A percentile compares a stretch with the other conserved stretches of the same genome.
Conservation (phyloP, 192 early-diverging fungal species). For the Mortierella antarctica region DNA sequence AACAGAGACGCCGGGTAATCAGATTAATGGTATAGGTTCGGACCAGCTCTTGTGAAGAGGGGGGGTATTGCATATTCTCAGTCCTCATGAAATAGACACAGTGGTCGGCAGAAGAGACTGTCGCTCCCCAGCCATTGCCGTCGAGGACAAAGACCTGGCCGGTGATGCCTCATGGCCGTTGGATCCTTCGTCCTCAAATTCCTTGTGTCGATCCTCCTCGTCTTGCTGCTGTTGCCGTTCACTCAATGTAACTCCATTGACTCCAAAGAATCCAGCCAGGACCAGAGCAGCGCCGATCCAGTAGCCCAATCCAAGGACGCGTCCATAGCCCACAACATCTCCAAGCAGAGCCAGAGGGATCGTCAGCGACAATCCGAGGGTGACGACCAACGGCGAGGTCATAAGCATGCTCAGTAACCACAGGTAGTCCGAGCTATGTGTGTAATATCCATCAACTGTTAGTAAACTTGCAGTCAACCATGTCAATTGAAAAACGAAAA, state of each 20-base stretch:
- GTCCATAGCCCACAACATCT: constrained; percentile 74
- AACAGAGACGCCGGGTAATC: background rate
- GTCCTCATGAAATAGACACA: too few relatives aligned
- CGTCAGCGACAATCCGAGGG: constrained; percentile 81
- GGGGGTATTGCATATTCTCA: too few relatives aligned
- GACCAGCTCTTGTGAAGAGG: background rate
- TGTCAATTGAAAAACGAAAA: background rate
- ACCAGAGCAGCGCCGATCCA: constrained; percentile 76
- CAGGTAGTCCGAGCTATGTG: constrained; percentile 77
- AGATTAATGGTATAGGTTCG: background rate
- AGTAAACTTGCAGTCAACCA: too few relatives aligned
- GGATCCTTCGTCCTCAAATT: constrained; percentile 1
- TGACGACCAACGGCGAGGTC: constrained; percentile 84
- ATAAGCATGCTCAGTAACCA: constrained; percentile 84
- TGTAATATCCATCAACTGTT: background rate
- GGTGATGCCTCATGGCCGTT: background rate
- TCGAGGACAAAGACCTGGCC: background rate
- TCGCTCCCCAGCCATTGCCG: background rate
- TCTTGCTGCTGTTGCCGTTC: constrained; percentile 13
- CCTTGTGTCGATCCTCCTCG: constrained; percentile 19
- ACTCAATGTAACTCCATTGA: constrained; percentile 60
- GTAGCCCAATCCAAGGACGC: constrained; percentile 64
- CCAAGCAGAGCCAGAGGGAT: constrained; percentile 63
- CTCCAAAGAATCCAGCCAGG: constrained; percentile 73
- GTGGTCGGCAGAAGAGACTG: constrained; percentile 10